phyloP scores from a whole-genome alignment of 225 moss, liverwort and hornwort genomes.

The Marchantia polymorpha region DNA sequence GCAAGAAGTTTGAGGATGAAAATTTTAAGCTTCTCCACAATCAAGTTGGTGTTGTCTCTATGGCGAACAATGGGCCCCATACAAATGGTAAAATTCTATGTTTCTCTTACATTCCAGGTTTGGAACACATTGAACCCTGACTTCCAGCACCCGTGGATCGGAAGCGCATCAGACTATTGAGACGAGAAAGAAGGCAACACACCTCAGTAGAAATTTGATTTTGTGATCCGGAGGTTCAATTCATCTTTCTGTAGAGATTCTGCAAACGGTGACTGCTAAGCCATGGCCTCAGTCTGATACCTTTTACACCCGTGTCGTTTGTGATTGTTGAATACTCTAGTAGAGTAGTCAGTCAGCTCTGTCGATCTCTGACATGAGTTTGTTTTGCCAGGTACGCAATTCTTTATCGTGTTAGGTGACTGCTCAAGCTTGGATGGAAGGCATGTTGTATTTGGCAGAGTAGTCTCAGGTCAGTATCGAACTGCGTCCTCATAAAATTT shows the following conservation, averaged over 20 bases:
- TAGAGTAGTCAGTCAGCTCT: background rate
- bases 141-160: too few relatives aligned
- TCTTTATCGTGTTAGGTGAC: conserved; percentile 72
- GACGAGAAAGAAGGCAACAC: background rate
- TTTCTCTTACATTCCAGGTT: background rate
- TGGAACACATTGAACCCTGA: too few relatives aligned
- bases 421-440: conserved; percentile 74
- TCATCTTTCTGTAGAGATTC: too few relatives aligned
- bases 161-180: background rate
- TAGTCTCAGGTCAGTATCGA: conserved; percentile 56
- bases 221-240: background rate
- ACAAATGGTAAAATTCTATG: conserved; percentile 53
- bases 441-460: conserved; percentile 78
- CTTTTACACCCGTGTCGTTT: background rate
- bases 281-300: too few relatives aligned
- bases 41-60: conserved; percentile 67
- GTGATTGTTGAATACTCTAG: background rate
- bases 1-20: conserved; percentile 75
- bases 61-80: conserved; percentile 80
- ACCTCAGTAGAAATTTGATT: background rate
- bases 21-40: conserved; percentile 76
- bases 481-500: background rate
- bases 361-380: background rate
- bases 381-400: conserved; percentile 54
- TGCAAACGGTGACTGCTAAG: too few relatives aligned